Evolutionary conservation across 2,329 filamentous ascomycete species (phyloP), one percentile per base, ranked within the genome.

Genomic region (Huntiella bhutanensis): DNA sequence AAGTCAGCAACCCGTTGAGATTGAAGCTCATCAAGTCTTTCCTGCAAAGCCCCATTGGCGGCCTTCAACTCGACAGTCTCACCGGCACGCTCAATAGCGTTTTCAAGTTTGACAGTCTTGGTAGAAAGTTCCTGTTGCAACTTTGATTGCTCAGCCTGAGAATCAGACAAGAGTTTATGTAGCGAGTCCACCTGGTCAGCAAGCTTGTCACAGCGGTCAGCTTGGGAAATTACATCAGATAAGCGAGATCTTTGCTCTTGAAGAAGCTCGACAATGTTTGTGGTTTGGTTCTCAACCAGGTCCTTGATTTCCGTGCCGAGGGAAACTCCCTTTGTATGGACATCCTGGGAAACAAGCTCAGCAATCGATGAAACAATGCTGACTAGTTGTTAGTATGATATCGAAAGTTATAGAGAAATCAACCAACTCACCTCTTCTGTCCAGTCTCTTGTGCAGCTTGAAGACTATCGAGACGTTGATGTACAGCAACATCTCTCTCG

Each of bases 301-400:
- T 11, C 19, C 16, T 47, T 28, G n/a, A 50, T 13, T 15, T 41
- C 33, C 2, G 19, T 7, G 5, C 38, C 40, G 8, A 40, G 36
- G 6, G 22, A 15, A 6, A 28, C 11, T 12, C 38, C 22, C n/a
- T 34, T 36, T n/a, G 33, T 34, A 5, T 41, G 32, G 3, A 17
- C n/a, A 10, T 35, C 28, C 15, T 47, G 13, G 5, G 17, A 33
- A 6, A 50, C 38, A 15, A 34, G 19, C 7, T 37, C 43, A 13
- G 43, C 36, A 13, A 50, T 15, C n/a, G 35, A 47, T 3, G 41
- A 44, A 5, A 50, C 15, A 7, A 50, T 37, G 16, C 48, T 50
- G 33, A n/a, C 12, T 19, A 19, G 7, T 12, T 4, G 15, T 47
- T 45, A 47, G 41, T 11, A 38, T 12, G 4, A 7, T 10, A 7